These are phyloP conservation scores for Solanum chacoense DNA, from an alignment of 305 asterid genomes.

Conservation along the genomic window DNA sequence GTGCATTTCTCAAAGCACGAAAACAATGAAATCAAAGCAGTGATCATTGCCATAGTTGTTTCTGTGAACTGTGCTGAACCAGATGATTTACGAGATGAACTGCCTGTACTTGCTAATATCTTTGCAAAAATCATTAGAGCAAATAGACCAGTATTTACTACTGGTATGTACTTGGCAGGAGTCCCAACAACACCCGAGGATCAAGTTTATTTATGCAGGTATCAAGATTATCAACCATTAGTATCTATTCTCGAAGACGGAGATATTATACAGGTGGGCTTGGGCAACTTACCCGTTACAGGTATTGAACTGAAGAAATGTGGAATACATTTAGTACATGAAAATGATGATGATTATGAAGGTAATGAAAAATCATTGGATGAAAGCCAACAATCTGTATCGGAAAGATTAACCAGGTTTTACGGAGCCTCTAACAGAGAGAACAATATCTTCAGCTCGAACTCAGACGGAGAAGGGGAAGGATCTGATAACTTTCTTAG, in stretches of 20 bases:
- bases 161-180: slow-evolving; percentile 11
- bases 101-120: slow-evolving; percentile 11
- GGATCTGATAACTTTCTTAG: background rate
- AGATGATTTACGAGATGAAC: slow-evolving; percentile 5
- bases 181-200: slow-evolving; percentile 16
- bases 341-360: slow-evolving; percentile 20
- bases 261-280: slow-evolving; percentile 11
- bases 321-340: slow-evolving; percentile 21
- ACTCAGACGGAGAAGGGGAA: background rate
- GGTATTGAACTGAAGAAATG: slow-evolving; percentile 15
- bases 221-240: slow-evolving; percentile 9
- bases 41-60: slow-evolving; percentile 15
- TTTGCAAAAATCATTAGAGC: slow-evolving; percentile 15
- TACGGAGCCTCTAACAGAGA: slow-evolving; percentile 2
- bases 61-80: slow-evolving; percentile 16
- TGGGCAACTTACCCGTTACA: background rate
- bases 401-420: slow-evolving; percentile 15
- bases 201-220: slow-evolving; percentile 21
- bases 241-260: slow-evolving; percentile 17
- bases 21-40: slow-evolving; percentile 17
- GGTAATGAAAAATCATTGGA: slow-evolving; percentile 18
- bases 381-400: slow-evolving; percentile 22
- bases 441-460: background rate
- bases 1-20: slow-evolving; percentile 3
- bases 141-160: slow-evolving; percentile 1